phyloP scores from a whole-genome alignment of 768 basidiomycete species.

The Pleurotus djamor region DNA sequence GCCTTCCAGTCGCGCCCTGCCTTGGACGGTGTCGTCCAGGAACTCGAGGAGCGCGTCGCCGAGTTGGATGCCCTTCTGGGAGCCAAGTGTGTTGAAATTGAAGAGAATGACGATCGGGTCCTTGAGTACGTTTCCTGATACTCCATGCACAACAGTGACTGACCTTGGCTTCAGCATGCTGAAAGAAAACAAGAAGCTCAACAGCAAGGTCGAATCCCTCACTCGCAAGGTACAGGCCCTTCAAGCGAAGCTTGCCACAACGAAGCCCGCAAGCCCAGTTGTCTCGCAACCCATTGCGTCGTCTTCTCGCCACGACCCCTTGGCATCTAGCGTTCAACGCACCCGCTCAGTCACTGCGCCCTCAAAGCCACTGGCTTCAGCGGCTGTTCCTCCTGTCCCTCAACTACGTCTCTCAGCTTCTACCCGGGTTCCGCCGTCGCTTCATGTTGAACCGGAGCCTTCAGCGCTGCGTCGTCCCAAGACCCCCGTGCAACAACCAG shows the following conservation, averaged over 20 bases:
- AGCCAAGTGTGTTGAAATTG: slow-evolving; percentile 73
- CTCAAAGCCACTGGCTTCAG: background rate
- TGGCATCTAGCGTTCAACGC: slow-evolving; percentile 12
- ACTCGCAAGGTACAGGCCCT: slow-evolving; percentile 71
- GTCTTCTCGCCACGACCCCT: background rate
- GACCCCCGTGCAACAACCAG: slow-evolving; percentile 47
- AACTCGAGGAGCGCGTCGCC: slow-evolving; percentile 66
- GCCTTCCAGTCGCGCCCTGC: slow-evolving; percentile 51
- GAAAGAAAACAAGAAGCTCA: slow-evolving; percentile 80
- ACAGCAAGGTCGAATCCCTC: slow-evolving; percentile 65
- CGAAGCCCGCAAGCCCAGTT: slow-evolving; percentile 36
- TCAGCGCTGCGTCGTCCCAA: slow-evolving; percentile 42
- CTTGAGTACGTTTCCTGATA: slow-evolving; percentile 58
- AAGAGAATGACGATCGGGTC: slow-evolving; percentile 80
- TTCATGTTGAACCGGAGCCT: slow-evolving; percentile 41
- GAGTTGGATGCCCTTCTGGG: slow-evolving; percentile 77
- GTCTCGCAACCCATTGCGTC: background rate
- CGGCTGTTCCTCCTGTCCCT: slow-evolving; percentile 11
- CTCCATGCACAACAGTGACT: slow-evolving; percentile 5
- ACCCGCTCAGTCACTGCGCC: slow-evolving; percentile 10
- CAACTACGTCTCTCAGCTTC: slow-evolving; percentile 7
- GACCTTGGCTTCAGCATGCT: slow-evolving; percentile 49
- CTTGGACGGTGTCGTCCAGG: slow-evolving; percentile 50
- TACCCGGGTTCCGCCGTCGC: slow-evolving; percentile 13
- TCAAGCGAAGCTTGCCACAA: slow-evolving; percentile 61